These are phyloP conservation scores for Acacia acuminata DNA, from an alignment of 306 rosid genomes.

Conservation along the genomic window DNA sequence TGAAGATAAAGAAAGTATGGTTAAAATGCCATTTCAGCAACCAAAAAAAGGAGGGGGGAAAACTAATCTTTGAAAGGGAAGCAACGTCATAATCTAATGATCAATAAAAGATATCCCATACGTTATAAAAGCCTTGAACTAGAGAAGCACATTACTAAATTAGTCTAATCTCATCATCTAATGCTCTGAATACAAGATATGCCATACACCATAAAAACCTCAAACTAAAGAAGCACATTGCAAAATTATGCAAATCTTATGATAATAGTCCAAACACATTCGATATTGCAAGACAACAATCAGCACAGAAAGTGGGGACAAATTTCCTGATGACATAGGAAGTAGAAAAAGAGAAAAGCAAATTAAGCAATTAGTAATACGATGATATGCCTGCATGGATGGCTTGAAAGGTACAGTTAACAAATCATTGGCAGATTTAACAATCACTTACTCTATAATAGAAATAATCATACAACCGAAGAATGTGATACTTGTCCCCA, in stretches of 20 bases:
- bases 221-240: background rate
- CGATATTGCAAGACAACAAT: background rate
- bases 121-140: background rate
- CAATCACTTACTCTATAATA: conserved; percentile 76
- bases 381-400: background rate
- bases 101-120: background rate
- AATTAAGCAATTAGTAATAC: background rate
- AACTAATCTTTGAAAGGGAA: background rate
- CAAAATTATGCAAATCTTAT: background rate
- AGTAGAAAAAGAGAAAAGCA: background rate
- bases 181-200: background rate
- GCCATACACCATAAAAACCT: background rate
- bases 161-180: background rate
- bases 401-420: conserved; percentile 5
- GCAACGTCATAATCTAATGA: background rate
- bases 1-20: background rate
- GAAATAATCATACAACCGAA: conserved; percentile 84
- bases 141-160: background rate
- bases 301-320: background rate
- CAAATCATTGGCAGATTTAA: conserved; percentile 9
- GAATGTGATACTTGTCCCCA: conserved; percentile 82
- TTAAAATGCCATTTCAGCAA: background rate
- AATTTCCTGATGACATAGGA: background rate
- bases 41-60: background rate
- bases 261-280: background rate